Evolutionary conservation across 306 rosid genomes (phyloP).

Genomic region (Ormosia semicastrata): DNA sequence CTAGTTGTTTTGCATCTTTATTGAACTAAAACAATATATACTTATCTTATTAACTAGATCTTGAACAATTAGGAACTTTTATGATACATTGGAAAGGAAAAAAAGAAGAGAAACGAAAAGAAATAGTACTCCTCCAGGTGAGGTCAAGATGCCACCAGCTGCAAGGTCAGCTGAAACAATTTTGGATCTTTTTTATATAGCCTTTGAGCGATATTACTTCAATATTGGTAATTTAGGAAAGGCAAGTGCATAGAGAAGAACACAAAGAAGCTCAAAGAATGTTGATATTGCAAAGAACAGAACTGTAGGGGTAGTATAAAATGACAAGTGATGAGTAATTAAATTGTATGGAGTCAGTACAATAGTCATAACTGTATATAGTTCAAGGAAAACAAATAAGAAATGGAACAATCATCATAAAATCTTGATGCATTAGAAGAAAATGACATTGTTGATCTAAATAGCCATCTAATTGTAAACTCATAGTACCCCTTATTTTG

Average conservation of each 20-base stretch:
- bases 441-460: no score
- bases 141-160: conserved; percentile 63
- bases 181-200: conserved; percentile 82
- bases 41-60: background rate
- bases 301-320: conserved; percentile 52
- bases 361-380: background rate
- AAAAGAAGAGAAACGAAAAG: background rate
- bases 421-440: no score
- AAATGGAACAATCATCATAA: no score
- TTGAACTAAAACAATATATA: conserved; percentile 38
- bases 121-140: conserved; percentile 33
- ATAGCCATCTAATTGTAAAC: no score
- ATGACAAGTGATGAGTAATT: background rate
- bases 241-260: conserved; percentile 59
- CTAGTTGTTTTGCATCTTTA: conserved; percentile 31
- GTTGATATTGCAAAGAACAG: conserved; percentile 70
- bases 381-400: background rate
- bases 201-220: conserved; percentile 79
- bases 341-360: background rate
- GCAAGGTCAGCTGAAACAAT: conserved; percentile 87
- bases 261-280: conserved; percentile 67
- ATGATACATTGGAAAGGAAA: background rate
- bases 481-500: background rate
- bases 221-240: conserved; percentile 79
- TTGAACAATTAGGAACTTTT: background rate